These are phyloP conservation scores for Penicillium sp. DNA, from an alignment of 2,329 filamentous ascomycete genomes.

Conservation along the genomic window DNA sequence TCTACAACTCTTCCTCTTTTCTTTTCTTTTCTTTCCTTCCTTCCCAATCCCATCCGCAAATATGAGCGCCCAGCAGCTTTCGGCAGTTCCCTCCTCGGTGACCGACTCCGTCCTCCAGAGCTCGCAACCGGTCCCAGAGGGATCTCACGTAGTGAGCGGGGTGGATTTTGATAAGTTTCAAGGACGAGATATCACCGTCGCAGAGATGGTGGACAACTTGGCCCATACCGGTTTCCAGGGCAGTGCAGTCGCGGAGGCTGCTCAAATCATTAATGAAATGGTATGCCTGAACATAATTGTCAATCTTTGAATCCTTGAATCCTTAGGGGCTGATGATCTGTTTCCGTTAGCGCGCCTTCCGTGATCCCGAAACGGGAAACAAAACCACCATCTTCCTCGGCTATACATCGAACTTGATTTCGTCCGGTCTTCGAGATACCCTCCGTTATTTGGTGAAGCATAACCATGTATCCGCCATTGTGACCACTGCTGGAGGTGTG, in stretches of 20 bases:
- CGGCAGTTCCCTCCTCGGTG: slow-evolving; percentile 57
- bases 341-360: slow-evolving; percentile 66
- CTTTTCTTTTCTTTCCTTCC: not conserved
- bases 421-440: slow-evolving; percentile 87
- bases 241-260: slow-evolving; percentile 77
- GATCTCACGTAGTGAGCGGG: slow-evolving; percentile 78
- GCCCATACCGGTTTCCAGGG: slow-evolving; percentile 82
- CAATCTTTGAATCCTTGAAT: not conserved
- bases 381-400: slow-evolving; percentile 93
- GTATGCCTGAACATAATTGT: slow-evolving; percentile 47
- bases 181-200: slow-evolving; percentile 72
- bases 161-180: slow-evolving; percentile 84
- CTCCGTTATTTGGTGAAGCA: slow-evolving; percentile 91
- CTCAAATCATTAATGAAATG: slow-evolving; percentile 94
- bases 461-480: slow-evolving; percentile 85
- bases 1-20: not conserved
- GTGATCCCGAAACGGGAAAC: slow-evolving; percentile 72
- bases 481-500: slow-evolving; percentile 91
- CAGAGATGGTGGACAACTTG: slow-evolving; percentile 80
- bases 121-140: slow-evolving; percentile 76
- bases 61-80: slow-evolving; percentile 24
- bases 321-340: not conserved
- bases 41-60: not conserved
- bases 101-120: slow-evolving; percentile 81
- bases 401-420: slow-evolving; percentile 97